Base-by-base conservation (phyloP, 2,329 filamentous ascomycete species). In the Chaetomium strumarium region DNA sequence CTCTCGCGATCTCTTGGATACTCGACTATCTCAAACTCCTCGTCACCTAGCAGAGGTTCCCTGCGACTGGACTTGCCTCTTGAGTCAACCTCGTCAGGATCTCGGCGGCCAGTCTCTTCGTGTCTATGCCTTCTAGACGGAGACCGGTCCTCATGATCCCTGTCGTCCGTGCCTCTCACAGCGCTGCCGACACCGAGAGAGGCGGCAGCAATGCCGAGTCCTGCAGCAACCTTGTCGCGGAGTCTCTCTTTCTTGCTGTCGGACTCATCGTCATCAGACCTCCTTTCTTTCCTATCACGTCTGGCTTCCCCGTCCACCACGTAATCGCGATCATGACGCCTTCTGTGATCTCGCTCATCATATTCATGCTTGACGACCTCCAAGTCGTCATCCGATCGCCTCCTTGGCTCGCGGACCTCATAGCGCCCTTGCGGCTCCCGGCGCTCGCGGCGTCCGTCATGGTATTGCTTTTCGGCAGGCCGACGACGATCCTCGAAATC, bases 201-300 rank as follows among this genome's bases (percentile, higher is more conserved):
- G 3, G 74, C 73, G 6, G 75, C 76, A 30, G 73, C 75, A 16
- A 75, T 70, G 31, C 76, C 72, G 4, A 79, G 65, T 1, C 76
- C 77, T 7, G 72, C 66, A 9, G 69, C 67, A 20, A 78, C 65
- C 56, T 76, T 79, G 43, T 80, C 76, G 36, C 74, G 72, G 33
- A 74, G 62, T 46, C 72, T 72, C 42, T 70, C 69, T 19, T 68
- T 71, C 39, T 70, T 70, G 51, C 68, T 64, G 14, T 67, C 68
- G 10, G 63, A 63, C 3, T 69, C 69, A n/a, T 70, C 68, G 9
- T 73, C 71, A 2, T 43, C 39, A 11, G 51, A 42, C 66, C 64
- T 60, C 43, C 54, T 60, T 34, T 60, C 62, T 48, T 52, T 62
- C 46, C 55, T 58, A 17, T 55, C 57, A 45, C 46, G 56, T 11